Conservation (phyloP, 106 monocot genomes). For the Dendrobium chrysotoxum region DNA sequence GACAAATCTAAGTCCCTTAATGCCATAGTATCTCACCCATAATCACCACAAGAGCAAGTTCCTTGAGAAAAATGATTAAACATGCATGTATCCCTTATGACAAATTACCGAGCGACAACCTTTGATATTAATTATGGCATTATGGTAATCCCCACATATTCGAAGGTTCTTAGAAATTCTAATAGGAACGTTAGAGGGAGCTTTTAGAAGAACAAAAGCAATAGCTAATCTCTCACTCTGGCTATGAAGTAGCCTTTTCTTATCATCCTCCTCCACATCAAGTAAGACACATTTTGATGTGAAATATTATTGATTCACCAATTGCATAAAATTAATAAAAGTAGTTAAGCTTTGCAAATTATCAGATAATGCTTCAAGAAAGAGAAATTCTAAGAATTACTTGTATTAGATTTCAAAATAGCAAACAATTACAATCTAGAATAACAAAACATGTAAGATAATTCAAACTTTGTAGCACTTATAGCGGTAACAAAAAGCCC, state of each 20-base stretch:
- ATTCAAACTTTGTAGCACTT: too few relatives aligned
- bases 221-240: conserved; percentile 45
- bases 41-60: conserved; percentile 44
- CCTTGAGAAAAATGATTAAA: conserved; percentile 34
- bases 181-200: conserved; percentile 33
- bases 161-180: conserved; percentile 40
- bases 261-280: conserved; percentile 38
- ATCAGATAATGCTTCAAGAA: too few relatives aligned
- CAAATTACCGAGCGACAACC: conserved; percentile 19
- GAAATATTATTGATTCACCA: too few relatives aligned
- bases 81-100: conserved; percentile 33
- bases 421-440: too few relatives aligned
- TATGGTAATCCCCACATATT: conserved; percentile 31
- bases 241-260: conserved; percentile 27
- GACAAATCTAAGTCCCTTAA: background rate
- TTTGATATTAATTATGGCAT: conserved; percentile 44
- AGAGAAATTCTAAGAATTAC: too few relatives aligned
- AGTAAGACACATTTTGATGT: conserved; percentile 31
- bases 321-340: too few relatives aligned
- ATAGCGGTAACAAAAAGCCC: too few relatives aligned
- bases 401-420: too few relatives aligned
- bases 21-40: conserved; percentile 12
- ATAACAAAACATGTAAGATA: too few relatives aligned
- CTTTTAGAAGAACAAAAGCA: conserved; percentile 38
- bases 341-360: too few relatives aligned